Evolutionary conservation across 352 stramenopile genomes (phyloP), one percentile per base, ranked within the genome.

Genomic region (Hyaloperonospora brassicae): DNA sequence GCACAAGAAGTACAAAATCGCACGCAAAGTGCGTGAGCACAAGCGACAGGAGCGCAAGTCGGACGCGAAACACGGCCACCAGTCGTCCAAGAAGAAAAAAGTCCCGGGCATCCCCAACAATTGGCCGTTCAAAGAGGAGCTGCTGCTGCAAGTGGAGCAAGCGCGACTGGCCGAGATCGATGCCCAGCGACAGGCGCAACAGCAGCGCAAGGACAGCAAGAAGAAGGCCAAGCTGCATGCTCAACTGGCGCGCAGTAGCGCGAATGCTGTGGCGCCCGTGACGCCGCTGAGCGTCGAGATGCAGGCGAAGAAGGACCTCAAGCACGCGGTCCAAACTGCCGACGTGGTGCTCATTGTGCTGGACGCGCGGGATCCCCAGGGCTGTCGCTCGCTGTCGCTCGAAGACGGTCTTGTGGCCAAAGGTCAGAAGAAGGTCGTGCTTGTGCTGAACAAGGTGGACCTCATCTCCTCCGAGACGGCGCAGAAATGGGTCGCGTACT

Each of bases 381-480:
- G 93, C 14, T 97, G 84, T 36, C 83, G 95, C 17, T 95, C 95
- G 57, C 76, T 93, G 5, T 90, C 86, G 39, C 80, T 99, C 24
- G 96, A 99, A 71, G 80, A 98, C 53, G 85, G 89, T 41, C 86
- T 99, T 30, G 79, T 98, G 51, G 86, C 76, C 43, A 95, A 97
- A 59, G 80, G 76, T 43, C 81, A 92, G 61, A 99, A 99, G 77
- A 86, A 95, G 40, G 82, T 99, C 57, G 84, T 98, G 49, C 79
- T 99, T 4, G 95, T 99, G 40, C 68, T 99, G 53, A 99, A 99
- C 82, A 99, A 99, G 76, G 90, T 98, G 59, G 97, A 99, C 71
- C 79, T 99, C n/a, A 83, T 99, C 40, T 58, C 79, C 9, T 50
- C 64, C 27, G 77, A 92, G 40, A 78, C 66, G 25, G 96, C 96